phyloP scores from a whole-genome alignment of 176 grass and related monocot genomes.

The Chloris gayana region DNA sequence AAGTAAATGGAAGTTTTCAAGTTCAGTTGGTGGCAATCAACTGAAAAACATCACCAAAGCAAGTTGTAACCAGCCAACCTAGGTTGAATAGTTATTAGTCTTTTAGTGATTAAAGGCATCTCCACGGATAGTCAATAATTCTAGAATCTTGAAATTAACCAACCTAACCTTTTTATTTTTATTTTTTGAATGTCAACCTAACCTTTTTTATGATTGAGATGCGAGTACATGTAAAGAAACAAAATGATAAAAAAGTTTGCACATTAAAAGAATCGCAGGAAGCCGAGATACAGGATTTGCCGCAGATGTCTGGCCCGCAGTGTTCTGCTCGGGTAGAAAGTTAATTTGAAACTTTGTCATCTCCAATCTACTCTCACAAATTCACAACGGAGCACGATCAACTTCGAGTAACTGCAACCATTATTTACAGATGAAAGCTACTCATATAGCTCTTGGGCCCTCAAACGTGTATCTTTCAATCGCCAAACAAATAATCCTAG shows the following conservation, averaged over 20 bases:
- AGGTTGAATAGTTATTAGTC: too few species aligned
- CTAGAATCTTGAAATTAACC: too few species aligned
- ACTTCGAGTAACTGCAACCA: conserved; percentile 45
- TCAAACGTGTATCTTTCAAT: conserved; percentile 38
- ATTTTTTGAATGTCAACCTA: too few species aligned
- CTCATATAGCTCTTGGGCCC: conserved; percentile 24
- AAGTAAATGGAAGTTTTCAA: neutral
- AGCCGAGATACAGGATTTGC: neutral
- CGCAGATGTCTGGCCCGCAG: neutral
- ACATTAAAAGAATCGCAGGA: neutral
- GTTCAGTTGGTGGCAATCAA: neutral
- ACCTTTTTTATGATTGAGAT: too few species aligned
- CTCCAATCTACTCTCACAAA: conserved; percentile 14
- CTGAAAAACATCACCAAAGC: too few species aligned
- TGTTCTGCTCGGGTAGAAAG: neutral
- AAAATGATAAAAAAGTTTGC: too few species aligned
- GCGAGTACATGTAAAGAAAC: too few species aligned
- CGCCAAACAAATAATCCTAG: conserved; percentile 51
- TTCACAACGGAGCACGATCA: conserved; percentile 27
- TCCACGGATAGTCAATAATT: too few species aligned
- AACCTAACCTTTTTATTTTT: too few species aligned
- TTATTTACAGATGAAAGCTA: conserved; percentile 52
- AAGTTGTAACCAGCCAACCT: too few species aligned
- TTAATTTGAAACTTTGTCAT: neutral
- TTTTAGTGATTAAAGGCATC: too few species aligned